Base-by-base conservation (phyloP, 2,329 filamentous ascomycete species). In the Fusarium marasasianum region DNA sequence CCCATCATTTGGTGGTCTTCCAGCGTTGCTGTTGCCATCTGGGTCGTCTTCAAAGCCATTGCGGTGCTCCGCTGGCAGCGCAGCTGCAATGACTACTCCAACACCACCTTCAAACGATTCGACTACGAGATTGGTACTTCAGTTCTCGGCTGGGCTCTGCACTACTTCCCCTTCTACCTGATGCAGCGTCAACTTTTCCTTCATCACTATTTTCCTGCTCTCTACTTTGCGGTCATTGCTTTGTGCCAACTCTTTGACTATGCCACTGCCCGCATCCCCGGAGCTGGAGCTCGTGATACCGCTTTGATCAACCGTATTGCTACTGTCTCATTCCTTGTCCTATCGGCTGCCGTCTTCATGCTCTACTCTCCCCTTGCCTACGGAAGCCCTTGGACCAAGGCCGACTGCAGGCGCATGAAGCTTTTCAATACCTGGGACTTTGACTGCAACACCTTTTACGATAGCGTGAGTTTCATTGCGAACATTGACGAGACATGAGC, bases 171-270 rank as follows among this genome's bases (percentile, higher is more conserved):
- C 17, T 99, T 99, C 87, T 99, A 91, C 86, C 89, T 99, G 66
- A 98, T 99, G 96, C 91, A 96, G 81, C 95, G 96, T 78, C 96
- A 99, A 84, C 91, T 99, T 41, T 99, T 99, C 89, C 87, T 99
- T 71, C 96, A 99, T 83, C 96, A 99, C 85, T 99, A 99, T 84
- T 96, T 99, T 84, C 96, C 96, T 1, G 96, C 96, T 5, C 90
- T 99, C 20, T 97, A 98, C 86, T 99, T 99, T 81, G 95, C 93
- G 72, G 91, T 99, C 79, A 92, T 98, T 76, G 91, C 93, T 14
- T 88, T 98, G 64, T 96, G 92, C 83, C 96, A 98, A 83, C 89
- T 93, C 56, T 96, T 94, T 83, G 96, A 99, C 84, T 98, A 95
- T 80, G 82, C 91, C 63, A 93, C 93, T 66, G 91, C 91, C 76